Percentiles rank a stretch among this genome's conserved stretches.
Evolutionary conservation across 2,329 filamentous ascomycete genomes (phyloP).

Genomic region (Botrytis aclada): DNA sequence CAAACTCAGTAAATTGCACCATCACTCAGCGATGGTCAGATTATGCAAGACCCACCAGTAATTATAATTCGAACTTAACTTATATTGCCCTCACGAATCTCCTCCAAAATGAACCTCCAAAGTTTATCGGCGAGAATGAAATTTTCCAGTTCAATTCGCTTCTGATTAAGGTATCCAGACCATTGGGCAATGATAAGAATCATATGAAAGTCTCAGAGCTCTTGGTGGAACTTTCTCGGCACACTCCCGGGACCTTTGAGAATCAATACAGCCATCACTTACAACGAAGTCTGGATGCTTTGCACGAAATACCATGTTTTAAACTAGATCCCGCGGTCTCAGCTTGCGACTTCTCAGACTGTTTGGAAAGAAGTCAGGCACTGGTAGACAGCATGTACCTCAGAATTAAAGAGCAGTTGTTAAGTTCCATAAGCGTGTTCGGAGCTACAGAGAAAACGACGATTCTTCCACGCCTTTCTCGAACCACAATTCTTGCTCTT

Average conservation of each 20-base stretch:
- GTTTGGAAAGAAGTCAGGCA: background rate
- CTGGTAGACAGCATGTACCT: background rate
- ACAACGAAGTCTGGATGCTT: conserved; percentile 22
- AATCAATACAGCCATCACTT: conserved; percentile 22
- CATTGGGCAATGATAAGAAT: background rate
- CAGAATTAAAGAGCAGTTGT: background rate
- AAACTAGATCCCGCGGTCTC: background rate
- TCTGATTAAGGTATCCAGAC: too few relatives aligned
- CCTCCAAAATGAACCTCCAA: conserved; percentile 10
- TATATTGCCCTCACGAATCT: conserved; percentile 18
- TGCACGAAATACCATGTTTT: conserved; percentile 8
- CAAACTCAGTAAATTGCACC: background rate
- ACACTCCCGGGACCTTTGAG: conserved; percentile 21
- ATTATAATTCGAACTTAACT: conserved; percentile 1
- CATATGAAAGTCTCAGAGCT: conserved; percentile 20
- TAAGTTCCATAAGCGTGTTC: background rate
- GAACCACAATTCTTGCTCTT: conserved; percentile 21
- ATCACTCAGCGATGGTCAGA: background rate
- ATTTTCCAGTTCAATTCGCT: background rate
- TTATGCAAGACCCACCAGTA: background rate
- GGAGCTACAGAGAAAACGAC: background rate
- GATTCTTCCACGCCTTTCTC: conserved; percentile 25
- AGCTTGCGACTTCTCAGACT: background rate
- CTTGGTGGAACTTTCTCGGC: conserved; percentile 19
- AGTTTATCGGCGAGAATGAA: background rate